A percentile compares a stretch with the other conserved stretches of the same genome.
Conservation (phyloP, 495 filamentous ascomycete species). For the Neurospora intermedia region DNA sequence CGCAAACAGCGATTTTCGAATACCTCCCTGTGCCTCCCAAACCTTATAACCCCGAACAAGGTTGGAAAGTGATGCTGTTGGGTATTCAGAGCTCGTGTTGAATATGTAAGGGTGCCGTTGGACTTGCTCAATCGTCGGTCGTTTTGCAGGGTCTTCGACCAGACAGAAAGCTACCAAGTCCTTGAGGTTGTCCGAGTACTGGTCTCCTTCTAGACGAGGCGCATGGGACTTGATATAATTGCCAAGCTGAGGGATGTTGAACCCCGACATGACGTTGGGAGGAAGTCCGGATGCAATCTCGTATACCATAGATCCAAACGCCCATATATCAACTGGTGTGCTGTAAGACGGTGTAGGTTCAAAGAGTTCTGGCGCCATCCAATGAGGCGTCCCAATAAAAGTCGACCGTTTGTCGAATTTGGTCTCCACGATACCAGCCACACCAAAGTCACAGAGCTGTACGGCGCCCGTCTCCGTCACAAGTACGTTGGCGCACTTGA, state of each 20-base stretch:
- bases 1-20: conserved; percentile 71
- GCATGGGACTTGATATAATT: conserved; percentile 49
- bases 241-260: conserved; percentile 43
- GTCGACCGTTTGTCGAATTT: conserved; percentile 80
- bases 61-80: conserved; percentile 54
- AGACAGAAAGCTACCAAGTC: conserved; percentile 73
- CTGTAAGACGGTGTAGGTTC: conserved; percentile 44
- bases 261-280: conserved; percentile 48
- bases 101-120: conserved; percentile 52
- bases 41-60: conserved; percentile 72
- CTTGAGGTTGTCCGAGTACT: conserved; percentile 64
- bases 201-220: conserved; percentile 64
- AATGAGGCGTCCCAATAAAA: conserved; percentile 89
- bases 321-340: conserved; percentile 86
- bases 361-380: conserved; percentile 92
- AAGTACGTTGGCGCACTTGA: conserved; percentile 91
- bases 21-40: conserved; percentile 80
- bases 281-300: conserved; percentile 88
- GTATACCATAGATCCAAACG: conserved; percentile 80
- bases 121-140: conserved; percentile 62
- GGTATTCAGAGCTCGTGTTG: conserved; percentile 55
- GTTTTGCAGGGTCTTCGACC: conserved; percentile 58
- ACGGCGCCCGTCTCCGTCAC: conserved; percentile 78
- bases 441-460: conserved; percentile 93
- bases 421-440: conserved; percentile 77